These are phyloP conservation scores for Linderniella brevidens DNA, from an alignment of 257 asterid species.

Conservation along the genomic window DNA sequence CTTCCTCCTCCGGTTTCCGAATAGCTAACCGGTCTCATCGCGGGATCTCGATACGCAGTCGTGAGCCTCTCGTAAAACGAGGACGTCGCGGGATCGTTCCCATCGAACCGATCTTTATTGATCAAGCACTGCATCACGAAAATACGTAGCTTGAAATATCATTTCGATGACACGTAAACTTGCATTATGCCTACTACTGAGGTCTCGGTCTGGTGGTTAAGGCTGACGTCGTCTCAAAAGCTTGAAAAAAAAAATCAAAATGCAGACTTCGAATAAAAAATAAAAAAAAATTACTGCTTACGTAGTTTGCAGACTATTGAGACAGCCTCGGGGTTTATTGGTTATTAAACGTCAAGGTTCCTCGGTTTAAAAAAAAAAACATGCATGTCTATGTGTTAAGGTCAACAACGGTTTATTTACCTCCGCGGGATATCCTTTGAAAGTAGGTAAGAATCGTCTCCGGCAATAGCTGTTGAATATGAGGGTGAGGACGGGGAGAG, in stretches of 20 bases:
- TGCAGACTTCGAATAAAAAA: too few species aligned
- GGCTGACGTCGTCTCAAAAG: too few species aligned
- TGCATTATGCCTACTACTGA: too few species aligned
- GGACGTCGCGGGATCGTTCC: slow-evolving; percentile 29
- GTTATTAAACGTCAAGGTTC: too few species aligned
- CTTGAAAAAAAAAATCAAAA: too few species aligned
- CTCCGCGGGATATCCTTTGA: slow-evolving; percentile 77
- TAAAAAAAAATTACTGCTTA: too few species aligned
- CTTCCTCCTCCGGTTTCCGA: slow-evolving; percentile 25
- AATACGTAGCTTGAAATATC: background rate
- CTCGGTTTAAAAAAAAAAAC: too few species aligned
- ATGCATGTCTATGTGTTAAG: too few species aligned
- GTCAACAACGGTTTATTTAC: too few species aligned
- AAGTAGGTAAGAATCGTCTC: slow-evolving; percentile 65
- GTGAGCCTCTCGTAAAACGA: slow-evolving; percentile 44
- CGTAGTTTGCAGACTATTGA: too few species aligned
- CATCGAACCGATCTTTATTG: slow-evolving; percentile 59
- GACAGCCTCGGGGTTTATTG: too few species aligned
- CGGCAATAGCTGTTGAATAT: slow-evolving; percentile 78
- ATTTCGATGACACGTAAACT: background rate
- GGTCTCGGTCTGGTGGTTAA: too few species aligned
- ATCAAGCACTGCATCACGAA: slow-evolving; percentile 55
- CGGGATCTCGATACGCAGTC: slow-evolving; percentile 67
- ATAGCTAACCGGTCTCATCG: slow-evolving; percentile 22
- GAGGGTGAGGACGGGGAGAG: slow-evolving; percentile 90